Conservation (phyloP, 345 rosid genomes). For the Pistacia integerrima region DNA sequence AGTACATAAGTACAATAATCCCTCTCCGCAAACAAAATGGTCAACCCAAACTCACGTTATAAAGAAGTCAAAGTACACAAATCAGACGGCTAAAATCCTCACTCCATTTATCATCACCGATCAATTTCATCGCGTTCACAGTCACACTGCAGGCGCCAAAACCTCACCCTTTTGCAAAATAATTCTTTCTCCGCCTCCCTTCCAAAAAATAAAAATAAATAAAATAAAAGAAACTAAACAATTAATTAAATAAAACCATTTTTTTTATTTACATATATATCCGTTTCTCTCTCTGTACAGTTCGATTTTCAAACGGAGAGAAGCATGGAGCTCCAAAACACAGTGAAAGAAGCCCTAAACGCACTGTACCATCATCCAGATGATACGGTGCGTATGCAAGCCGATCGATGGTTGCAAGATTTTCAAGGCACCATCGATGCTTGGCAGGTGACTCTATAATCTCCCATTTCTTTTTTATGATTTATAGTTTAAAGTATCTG, state of each 20-base stretch:
- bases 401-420: slow-evolving; percentile 92
- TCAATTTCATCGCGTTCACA: too few relatives aligned
- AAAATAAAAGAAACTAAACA: not conserved
- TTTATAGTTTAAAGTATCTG: not conserved
- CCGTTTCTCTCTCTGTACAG: not conserved
- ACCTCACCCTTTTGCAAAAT: not conserved
- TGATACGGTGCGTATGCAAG: slow-evolving; percentile 76
- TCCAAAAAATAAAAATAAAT: not conserved
- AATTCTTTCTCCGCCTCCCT: not conserved
- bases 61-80: not conserved
- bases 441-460: slow-evolving; percentile 70
- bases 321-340: slow-evolving; percentile 80
- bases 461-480: not conserved
- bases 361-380: slow-evolving; percentile 98
- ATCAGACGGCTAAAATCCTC: not conserved
- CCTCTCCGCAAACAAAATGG: not conserved
- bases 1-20: not conserved
- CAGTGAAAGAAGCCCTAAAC: slow-evolving; percentile 96
- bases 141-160: slow-evolving; percentile 12
- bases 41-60: not conserved
- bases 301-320: slow-evolving; percentile 31
- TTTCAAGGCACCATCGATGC: slow-evolving; percentile 97
- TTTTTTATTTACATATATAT: not conserved
- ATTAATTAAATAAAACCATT: not conserved
- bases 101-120: not conserved